phyloP scores from a whole-genome alignment of 768 basidiomycete species.

The Tylopilus plumbeoviolaceoides region DNA sequence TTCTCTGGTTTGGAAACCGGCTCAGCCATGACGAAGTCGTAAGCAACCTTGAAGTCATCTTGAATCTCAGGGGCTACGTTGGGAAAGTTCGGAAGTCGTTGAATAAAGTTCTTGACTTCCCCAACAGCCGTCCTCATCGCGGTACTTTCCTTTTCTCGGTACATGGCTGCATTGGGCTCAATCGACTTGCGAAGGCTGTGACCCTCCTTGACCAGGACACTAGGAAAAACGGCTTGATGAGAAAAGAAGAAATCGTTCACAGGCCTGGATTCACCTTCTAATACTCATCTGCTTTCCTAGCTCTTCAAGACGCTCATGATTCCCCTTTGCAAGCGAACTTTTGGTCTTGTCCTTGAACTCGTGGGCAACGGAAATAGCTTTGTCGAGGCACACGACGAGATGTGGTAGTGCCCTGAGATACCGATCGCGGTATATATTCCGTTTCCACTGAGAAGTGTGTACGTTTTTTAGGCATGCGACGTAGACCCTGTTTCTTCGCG shows the following conservation, averaged over 20 bases:
- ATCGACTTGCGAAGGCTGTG: slow-evolving; percentile 29
- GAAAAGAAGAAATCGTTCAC: too few species aligned
- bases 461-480: too few species aligned
- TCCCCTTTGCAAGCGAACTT: slow-evolving; percentile 23
- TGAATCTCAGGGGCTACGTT: slow-evolving; percentile 15
- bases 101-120: slow-evolving; percentile 28
- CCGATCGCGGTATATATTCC: too few species aligned
- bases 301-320: slow-evolving; percentile 35
- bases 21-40: slow-evolving; percentile 32
- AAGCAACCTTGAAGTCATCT: slow-evolving; percentile 27
- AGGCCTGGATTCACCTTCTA: slow-evolving; percentile 29
- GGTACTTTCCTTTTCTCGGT: slow-evolving; percentile 20
- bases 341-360: slow-evolving; percentile 34
- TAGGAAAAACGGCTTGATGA: slow-evolving; percentile 6
- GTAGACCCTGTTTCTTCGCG: too few species aligned
- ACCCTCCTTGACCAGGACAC: slow-evolving; percentile 25
- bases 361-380: too few species aligned
- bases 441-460: too few species aligned
- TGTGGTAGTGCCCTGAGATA: too few species aligned
- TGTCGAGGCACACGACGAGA: too few species aligned
- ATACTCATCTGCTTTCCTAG: slow-evolving; percentile 27
- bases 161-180: slow-evolving; percentile 29
- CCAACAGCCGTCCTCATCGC: slow-evolving; percentile 26
- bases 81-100: slow-evolving; percentile 16
- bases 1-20: slow-evolving; percentile 8